Evolutionary conservation across 495 filamentous ascomycete species (phyloP), one percentile per base, ranked within the genome.

Genomic region (Penicillium antarcticum): DNA sequence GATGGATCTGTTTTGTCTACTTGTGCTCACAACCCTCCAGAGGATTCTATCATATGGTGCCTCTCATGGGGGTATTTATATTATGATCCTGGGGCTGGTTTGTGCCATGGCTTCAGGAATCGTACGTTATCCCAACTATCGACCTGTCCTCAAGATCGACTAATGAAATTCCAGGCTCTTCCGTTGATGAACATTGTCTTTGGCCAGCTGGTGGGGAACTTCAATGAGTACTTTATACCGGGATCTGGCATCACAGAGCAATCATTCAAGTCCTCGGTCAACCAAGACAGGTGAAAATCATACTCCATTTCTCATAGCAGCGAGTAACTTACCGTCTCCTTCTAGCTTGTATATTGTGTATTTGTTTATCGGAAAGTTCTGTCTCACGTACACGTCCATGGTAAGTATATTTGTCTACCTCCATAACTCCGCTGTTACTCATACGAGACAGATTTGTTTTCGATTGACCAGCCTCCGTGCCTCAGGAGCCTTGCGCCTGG

Each of bases 181-280:
- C 76, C 76, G 3, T 50, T 79, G 9, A 76, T 77, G 73, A 76
- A 67, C 32, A 70, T 78, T 40, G 52, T 79, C 9, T 76, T 79
- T 49, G 73, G 75, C 8, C 54, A 60, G 12, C 66, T 74, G 23
- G 71, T 73, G 12, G 68, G 66, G 4, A 48, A 63, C 16, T 76
- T 74, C 47, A 69, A 49, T 18, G 33, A 26, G 7, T 73, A 68
- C 38, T 68, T 68, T 37, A 47, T 48, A 1, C 63, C 65, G 2
- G 59, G 53, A 8, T 36, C 53, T 10, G 47, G 49, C 0, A 52
- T 46, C 6, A 68, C 61, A 6, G 54, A 68, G 52, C 52, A 36
- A 5, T 23, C 65, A 3, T 75, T 75, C 48, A 57, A 54, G 21
- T 23, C 56, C 0, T 46, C 52, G n/a, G 46, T 71, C 19, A 72